Evolutionary conservation across 2,329 filamentous ascomycete genomes (phyloP).

Genomic region (Hypoxylon sp.): DNA sequence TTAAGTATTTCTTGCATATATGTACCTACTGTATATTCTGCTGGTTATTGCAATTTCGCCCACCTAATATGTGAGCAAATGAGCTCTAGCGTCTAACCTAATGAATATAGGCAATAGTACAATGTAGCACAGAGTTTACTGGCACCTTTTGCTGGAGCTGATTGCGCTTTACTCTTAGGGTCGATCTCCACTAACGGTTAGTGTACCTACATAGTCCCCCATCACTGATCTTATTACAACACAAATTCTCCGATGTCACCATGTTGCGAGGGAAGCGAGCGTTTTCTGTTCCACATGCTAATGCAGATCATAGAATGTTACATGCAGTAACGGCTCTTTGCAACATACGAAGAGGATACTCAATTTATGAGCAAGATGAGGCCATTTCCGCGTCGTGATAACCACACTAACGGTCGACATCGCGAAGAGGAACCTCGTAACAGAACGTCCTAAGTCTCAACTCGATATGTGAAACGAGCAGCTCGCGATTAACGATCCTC

Average conservation of each 20-base stretch:
- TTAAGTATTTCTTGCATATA: conserved; percentile 15
- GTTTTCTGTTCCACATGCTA: conserved; percentile 1
- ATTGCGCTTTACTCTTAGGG: conserved; percentile 6
- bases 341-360: background rate
- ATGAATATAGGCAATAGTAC: too few species aligned
- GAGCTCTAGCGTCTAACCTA: background rate
- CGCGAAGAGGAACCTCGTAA: conserved; percentile 7
- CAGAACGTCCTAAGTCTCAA: conserved; percentile 19
- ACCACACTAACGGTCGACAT: background rate
- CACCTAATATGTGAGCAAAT: too few species aligned
- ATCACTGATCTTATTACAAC: conserved; percentile 22
- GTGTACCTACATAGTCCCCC: too few species aligned
- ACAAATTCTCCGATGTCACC: conserved; percentile 39
- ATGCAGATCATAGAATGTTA: conserved; percentile 16
- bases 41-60: conserved; percentile 12
- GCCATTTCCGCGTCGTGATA: background rate
- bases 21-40: conserved; percentile 4
- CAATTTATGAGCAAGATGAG: background rate
- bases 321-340: background rate
- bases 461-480: conserved; percentile 19
- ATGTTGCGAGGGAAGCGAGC: background rate
- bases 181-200: conserved; percentile 21
- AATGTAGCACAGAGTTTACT: conserved; percentile 7
- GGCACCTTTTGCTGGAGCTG: conserved; percentile 1
- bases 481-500: background rate